Base-by-base conservation (phyloP, 2,329 filamentous ascomycete species). In the Colletotrichum australisinense region DNA sequence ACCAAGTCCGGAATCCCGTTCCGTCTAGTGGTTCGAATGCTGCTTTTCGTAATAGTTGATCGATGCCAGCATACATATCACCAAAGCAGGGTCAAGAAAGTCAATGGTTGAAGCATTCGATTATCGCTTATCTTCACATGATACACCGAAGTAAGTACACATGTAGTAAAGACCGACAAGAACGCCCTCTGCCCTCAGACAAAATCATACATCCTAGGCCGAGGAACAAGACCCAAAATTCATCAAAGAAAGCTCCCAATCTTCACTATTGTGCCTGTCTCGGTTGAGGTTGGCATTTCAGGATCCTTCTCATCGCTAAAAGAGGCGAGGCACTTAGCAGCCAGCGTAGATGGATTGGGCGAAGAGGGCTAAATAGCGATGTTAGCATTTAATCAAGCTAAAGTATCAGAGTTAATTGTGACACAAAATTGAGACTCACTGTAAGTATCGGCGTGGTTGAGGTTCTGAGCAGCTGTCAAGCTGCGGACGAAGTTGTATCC, bases 391-490 rank as follows among this genome's bases (percentile, higher is more conserved):
- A 22, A 7, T 12, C 42, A 16, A 24, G 9, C 5, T 8, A 24
- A 16, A 5, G 30, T 11, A 11, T 32, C 8, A 32, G 9, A 32
- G 0, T 32, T 4, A 32, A 11, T 2, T 32, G 30, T 2, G 28
- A 32, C 38, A 69, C 28, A 57, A 32, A 84, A 80, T 32, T 82
- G 80, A 63, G 83, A 85, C 12, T 85, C 75, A 5, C 81, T 78
- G 63, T 85, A 92, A 0, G 87, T 88, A 78, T 93, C 91, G 9
- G 92, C 92, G 74, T 93, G 92, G 76, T 86, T 84, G 9, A 93
- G 78, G 59, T 90, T 90, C 77, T 88, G 80, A 5, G 79, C 75
- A 0, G 84, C 84, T 12, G 80, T 84, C 74, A 93, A 80, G 5
- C 81, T 78, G 19, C 80, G 76, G 71, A 90, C 88, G 59, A 89